Conservation (phyloP, 768 basidiomycete species). For the Botryobasidium botryosum region DNA sequence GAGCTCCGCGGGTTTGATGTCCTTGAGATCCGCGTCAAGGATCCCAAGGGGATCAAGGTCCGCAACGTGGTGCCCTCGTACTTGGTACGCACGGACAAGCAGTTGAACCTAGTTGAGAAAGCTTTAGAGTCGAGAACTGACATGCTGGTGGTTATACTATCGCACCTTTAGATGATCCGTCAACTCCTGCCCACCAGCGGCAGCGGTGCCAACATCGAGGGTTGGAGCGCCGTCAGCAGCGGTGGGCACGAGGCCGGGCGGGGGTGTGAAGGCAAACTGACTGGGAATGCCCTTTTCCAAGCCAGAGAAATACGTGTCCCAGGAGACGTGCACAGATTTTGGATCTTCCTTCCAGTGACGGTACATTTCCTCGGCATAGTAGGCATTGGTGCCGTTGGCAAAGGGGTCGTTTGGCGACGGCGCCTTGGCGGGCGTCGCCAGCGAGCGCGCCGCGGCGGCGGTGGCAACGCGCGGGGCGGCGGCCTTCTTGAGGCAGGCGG, state of each 20-base stretch:
- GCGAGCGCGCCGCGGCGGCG: constrained; percentile 5
- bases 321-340: constrained; percentile 80
- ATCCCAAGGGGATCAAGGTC: constrained; percentile 94
- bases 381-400: constrained; percentile 86
- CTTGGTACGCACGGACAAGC: constrained; percentile 96
- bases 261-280: constrained; percentile 67
- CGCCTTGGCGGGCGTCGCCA: constrained; percentile 11
- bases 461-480: neutral
- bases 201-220: constrained; percentile 35
- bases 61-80: constrained; percentile 91
- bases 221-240: constrained; percentile 70
- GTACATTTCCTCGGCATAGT: constrained; percentile 96
- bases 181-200: constrained; percentile 51
- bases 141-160: neutral
- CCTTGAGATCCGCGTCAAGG: constrained; percentile 69
- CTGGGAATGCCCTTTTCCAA: constrained; percentile 76
- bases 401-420: constrained; percentile 71
- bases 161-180: constrained; percentile 88
- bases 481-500: neutral
- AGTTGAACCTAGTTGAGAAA: constrained; percentile 62
- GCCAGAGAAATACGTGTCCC: constrained; percentile 87
- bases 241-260: constrained; percentile 47
- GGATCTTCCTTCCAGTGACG: constrained; percentile 82
- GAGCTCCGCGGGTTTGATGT: constrained; percentile 69
- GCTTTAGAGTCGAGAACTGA: neutral